phyloP scores from a whole-genome alignment of 768 basidiomycete species.

The Kwoniella sp. region DNA sequence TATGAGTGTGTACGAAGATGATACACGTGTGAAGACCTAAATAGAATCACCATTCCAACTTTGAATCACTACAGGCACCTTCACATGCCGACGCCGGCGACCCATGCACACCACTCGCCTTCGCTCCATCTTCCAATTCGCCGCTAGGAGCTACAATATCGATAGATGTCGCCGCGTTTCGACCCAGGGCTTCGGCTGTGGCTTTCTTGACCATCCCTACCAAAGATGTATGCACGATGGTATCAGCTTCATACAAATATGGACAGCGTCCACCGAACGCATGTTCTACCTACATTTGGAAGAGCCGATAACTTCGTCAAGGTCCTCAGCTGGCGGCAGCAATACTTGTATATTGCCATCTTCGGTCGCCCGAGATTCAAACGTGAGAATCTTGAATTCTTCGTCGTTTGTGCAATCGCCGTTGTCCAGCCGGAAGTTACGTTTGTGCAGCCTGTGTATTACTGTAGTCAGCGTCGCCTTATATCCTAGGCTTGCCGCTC shows the following conservation, averaged over 20 bases:
- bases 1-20: too few relatives aligned
- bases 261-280: too few relatives aligned
- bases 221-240: too few relatives aligned
- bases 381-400: slow-evolving; percentile 61
- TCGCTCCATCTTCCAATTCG: slow-evolving; percentile 21
- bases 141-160: slow-evolving; percentile 39
- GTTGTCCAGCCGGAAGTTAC: slow-evolving; percentile 64
- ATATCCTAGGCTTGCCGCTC: too few relatives aligned
- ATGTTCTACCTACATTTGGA: slow-evolving; percentile 59
- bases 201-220: slow-evolving; percentile 60
- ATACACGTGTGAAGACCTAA: too few relatives aligned
- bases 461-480: slow-evolving; percentile 1
- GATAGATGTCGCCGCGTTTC: slow-evolving; percentile 40
- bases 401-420: slow-evolving; percentile 54
- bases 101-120: neutral
- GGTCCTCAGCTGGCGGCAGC: slow-evolving; percentile 62
- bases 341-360: slow-evolving; percentile 61
- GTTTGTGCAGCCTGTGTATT: slow-evolving; percentile 70
- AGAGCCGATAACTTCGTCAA: slow-evolving; percentile 68
- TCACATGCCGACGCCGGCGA: neutral
- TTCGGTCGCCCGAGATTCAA: slow-evolving; percentile 62
- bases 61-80: slow-evolving; percentile 30
- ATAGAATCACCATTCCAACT: slow-evolving; percentile 40
- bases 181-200: slow-evolving; percentile 41
- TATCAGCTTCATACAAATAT: too few relatives aligned